Percentiles rank a stretch among this genome's conserved stretches.
Conservation (phyloP, 208 protist genomes). For the Wallacemonas sp. region DNA sequence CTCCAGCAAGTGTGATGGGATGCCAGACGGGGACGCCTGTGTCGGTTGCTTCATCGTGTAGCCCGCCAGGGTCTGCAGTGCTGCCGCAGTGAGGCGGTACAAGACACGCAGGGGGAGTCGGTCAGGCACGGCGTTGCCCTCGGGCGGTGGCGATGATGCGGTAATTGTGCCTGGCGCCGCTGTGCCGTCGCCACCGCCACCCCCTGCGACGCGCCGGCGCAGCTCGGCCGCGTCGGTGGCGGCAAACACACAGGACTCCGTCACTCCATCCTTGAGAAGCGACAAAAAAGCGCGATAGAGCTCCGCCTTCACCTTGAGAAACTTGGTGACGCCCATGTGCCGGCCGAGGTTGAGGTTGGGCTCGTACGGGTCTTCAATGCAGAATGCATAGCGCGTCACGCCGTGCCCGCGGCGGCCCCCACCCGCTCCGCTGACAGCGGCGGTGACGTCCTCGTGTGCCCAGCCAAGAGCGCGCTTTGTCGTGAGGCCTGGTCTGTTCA, state of each 20-base stretch:
- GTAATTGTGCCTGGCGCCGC: neutral
- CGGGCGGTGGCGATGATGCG: too few species aligned
- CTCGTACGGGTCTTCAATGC: slow-evolving; percentile 92
- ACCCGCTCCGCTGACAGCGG: neutral
- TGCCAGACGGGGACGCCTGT: neutral
- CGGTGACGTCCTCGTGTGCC: slow-evolving; percentile 61
- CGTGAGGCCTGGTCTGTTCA: slow-evolving; percentile 74
- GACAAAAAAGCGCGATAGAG: slow-evolving; percentile 74
- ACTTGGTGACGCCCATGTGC: slow-evolving; percentile 87
- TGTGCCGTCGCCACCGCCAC: neutral
- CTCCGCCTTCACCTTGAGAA: slow-evolving; percentile 79
- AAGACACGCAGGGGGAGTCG: slow-evolving; percentile 40
- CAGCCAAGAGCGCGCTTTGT: slow-evolving; percentile 80
- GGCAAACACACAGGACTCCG: slow-evolving; percentile 72
- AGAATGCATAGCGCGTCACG: slow-evolving; percentile 73
- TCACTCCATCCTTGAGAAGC: slow-evolving; percentile 69
- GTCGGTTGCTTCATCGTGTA: neutral
- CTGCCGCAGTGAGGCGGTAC: slow-evolving; percentile 43
- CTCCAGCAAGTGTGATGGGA: neutral
- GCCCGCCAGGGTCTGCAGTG: slow-evolving; percentile 25
- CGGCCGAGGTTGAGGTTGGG: slow-evolving; percentile 83
- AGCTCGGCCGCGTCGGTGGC: slow-evolving; percentile 16
- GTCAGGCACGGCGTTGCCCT: slow-evolving; percentile 5
- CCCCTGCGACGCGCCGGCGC: neutral
- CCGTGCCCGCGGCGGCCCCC: slow-evolving; percentile 17